Percentiles rank a stretch among this genome's conserved stretches.
Conservation (phyloP, 768 basidiomycete genomes). For the Pleurotus ostreatus region DNA sequence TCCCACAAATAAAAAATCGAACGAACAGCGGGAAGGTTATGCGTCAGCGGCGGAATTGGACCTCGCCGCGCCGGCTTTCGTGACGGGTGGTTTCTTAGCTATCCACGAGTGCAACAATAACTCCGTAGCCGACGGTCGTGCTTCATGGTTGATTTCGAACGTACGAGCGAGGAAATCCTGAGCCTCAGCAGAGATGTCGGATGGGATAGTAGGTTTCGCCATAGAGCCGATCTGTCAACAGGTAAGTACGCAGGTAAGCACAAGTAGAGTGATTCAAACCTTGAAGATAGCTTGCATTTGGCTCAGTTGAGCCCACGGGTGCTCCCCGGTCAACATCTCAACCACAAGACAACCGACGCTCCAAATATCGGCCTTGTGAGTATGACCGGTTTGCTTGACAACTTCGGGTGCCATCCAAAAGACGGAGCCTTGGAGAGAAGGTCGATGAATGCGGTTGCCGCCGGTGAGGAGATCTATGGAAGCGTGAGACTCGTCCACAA, state of each 20-base stretch:
- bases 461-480: slow-evolving; percentile 33
- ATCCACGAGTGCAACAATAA: slow-evolving; percentile 78
- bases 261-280: slow-evolving; percentile 32
- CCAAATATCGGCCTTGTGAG: slow-evolving; percentile 94
- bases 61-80: slow-evolving; percentile 17
- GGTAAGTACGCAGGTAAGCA: neutral
- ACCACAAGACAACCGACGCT: slow-evolving; percentile 92
- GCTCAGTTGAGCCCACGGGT: slow-evolving; percentile 91
- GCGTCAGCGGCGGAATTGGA: slow-evolving; percentile 7
- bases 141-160: slow-evolving; percentile 80
- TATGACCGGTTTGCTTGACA: slow-evolving; percentile 92
- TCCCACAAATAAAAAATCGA: neutral
- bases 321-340: slow-evolving; percentile 95
- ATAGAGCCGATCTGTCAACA: slow-evolving; percentile 80
- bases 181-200: slow-evolving; percentile 87
- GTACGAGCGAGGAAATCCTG: slow-evolving; percentile 83
- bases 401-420: slow-evolving; percentile 99
- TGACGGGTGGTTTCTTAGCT: slow-evolving; percentile 28
- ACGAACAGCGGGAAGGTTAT: slow-evolving; percentile 5
- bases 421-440: slow-evolving; percentile 94
- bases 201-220: slow-evolving; percentile 82
- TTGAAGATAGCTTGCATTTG: slow-evolving; percentile 99
- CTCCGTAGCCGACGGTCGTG: slow-evolving; percentile 74
- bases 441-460: slow-evolving; percentile 76
- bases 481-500: neutral